Evolutionary conservation across 371 early-diverging fungal genomes (phyloP).

Genomic region (Syncephalastrum contaminatum): DNA sequence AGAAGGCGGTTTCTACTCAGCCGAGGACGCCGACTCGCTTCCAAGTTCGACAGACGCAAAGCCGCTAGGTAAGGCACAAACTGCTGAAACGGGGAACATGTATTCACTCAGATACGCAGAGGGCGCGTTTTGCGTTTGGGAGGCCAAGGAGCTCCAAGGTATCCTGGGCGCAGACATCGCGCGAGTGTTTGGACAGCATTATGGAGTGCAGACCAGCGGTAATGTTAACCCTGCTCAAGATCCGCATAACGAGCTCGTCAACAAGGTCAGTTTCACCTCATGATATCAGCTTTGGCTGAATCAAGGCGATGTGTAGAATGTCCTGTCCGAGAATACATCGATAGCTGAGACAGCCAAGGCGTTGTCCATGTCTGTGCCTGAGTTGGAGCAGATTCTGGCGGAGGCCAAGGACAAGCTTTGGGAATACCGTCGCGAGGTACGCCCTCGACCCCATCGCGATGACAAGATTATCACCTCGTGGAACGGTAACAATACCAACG

Average conservation of each 20-base stretch:
- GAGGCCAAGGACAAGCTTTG: slow-evolving; percentile 37
- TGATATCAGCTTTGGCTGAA: neutral
- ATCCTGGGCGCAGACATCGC: slow-evolving; percentile 39
- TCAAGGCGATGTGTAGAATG: slow-evolving; percentile 4
- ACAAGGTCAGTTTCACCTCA: slow-evolving; percentile 39
- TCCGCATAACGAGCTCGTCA: slow-evolving; percentile 56
- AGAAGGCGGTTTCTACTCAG: slow-evolving; percentile 64
- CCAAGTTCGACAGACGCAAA: slow-evolving; percentile 32
- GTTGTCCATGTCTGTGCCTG: slow-evolving; percentile 2
- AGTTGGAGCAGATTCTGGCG: slow-evolving; percentile 1
- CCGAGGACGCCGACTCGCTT: slow-evolving; percentile 70
- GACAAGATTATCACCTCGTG: slow-evolving; percentile 58
- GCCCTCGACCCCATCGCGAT: slow-evolving; percentile 66
- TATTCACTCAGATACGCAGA: slow-evolving; percentile 22
- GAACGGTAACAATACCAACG: slow-evolving; percentile 34
- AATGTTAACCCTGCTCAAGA: slow-evolving; percentile 58
- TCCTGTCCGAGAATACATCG: slow-evolving; percentile 9
- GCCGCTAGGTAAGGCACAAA: slow-evolving; percentile 34
- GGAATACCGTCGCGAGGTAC: slow-evolving; percentile 35
- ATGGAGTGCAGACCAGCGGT: slow-evolving; percentile 52
- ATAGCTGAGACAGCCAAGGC: slow-evolving; percentile 8
- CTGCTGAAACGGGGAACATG: neutral
- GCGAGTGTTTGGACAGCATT: slow-evolving; percentile 45
- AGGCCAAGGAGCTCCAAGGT: slow-evolving; percentile 39
- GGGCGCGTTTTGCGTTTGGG: slow-evolving; percentile 74